These are phyloP conservation scores for Periconia macrospinosa DNA, from an alignment of 2,329 filamentous ascomycete species.

Conservation along the genomic window DNA sequence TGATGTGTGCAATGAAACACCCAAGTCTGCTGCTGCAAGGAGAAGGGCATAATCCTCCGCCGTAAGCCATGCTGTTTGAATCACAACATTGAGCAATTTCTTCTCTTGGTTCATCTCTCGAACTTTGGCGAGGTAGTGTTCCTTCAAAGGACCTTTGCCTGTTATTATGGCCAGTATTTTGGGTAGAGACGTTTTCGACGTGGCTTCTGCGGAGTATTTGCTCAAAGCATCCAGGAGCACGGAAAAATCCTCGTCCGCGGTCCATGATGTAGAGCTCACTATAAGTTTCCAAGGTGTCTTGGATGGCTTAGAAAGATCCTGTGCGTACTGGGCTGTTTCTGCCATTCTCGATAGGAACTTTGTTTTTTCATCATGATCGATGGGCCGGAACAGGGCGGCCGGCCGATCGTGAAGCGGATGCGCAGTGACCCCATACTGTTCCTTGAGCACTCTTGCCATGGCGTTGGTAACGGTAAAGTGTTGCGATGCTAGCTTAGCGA, in stretches of 20 bases:
- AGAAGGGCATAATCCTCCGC: constrained; percentile 82
- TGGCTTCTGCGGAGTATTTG: constrained; percentile 64
- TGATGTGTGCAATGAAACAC: constrained; percentile 88
- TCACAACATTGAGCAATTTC: constrained; percentile 68
- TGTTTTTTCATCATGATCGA: constrained; percentile 46
- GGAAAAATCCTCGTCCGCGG: constrained; percentile 91
- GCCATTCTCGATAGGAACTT: constrained; percentile 67
- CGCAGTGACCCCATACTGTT: constrained; percentile 66
- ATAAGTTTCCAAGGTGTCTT: constrained; percentile 67
- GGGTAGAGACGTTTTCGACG: constrained; percentile 57
- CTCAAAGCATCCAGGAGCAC: constrained; percentile 82
- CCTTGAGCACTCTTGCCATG: constrained; percentile 75
- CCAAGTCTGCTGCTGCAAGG: constrained; percentile 82
- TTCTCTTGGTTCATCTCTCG: constrained; percentile 61
- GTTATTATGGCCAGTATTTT: constrained; percentile 87
- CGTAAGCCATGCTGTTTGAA: constrained; percentile 83
- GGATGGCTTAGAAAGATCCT: constrained; percentile 53
- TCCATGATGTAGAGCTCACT: constrained; percentile 96
- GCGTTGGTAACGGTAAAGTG: constrained; percentile 89
- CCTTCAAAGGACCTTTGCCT: constrained; percentile 85
- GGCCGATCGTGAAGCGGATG: constrained; percentile 73
- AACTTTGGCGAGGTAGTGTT: constrained; percentile 71
- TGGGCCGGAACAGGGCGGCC: constrained; percentile 76
- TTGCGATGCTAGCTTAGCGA: constrained; percentile 68
- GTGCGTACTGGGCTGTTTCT: constrained; percentile 63